Evolutionary conservation across 768 basidiomycete species (phyloP), one percentile per base, ranked within the genome.

Genomic region (Sarcomyxa edulis): DNA sequence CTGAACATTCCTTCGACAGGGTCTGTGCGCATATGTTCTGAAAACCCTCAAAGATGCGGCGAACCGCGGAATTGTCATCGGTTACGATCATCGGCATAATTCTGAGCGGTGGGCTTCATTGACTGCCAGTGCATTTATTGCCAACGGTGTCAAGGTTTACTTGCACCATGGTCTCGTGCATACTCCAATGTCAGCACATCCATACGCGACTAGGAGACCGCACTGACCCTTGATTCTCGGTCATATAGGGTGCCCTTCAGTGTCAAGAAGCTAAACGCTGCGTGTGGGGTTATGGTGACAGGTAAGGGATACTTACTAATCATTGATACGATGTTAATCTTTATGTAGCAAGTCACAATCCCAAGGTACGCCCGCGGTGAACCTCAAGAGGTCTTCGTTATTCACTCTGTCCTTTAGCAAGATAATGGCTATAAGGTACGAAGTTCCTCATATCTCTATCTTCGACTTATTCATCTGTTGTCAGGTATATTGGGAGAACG

Each of bases 401-500:
- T n/a, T n/a, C n/a, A n/a, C n/a, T n/a, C n/a, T n/a, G n/a, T n/a
- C n/a, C n/a, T n/a, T 1, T 23, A 89, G 84, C 60, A 84, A 53
- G 90, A 93, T 52, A 94, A 94, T 54, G 90, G 90, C 2, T 92
- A 84, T 62, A 94, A 93, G 62, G 88, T 79, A 32, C 42, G 51
- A 37, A 14, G 16, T 27, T 20, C 19, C 9, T 27, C 12, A 21
- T 20, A 18, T 43, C 7, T 11, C 15, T 26, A 11, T n/a, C 8
- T 27, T 19, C 10, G 9, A 23, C 26, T 35, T 27, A 27, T 9
- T n/a, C 14, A 21, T 37, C 14, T 28, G 27, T 11, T 25, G 12
- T 1, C 31, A 89, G 86, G 87, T 90, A 14, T 91, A 91, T 49
- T 91, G 88, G 88, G 84, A 88, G 56, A 91, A 91, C 50, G 86